Base-by-base conservation (phyloP, 805 yeast genomes). In the Zygotorulaspora sp. region DNA sequence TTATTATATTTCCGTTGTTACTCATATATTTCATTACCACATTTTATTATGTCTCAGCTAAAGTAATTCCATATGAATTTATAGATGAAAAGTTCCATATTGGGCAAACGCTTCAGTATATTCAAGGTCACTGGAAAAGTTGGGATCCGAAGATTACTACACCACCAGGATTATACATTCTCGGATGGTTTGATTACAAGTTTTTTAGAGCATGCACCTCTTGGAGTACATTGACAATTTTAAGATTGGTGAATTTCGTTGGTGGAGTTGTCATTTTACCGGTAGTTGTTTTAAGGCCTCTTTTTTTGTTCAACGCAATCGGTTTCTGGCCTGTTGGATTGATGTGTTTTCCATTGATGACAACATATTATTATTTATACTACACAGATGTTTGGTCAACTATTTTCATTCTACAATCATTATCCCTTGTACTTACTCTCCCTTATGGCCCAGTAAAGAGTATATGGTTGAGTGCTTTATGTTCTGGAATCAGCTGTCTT, bases 371-470 rank as follows among this genome's bases (percentile, higher is more conserved):
- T 49, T 78, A 78, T 22, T 64, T 92, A 23, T 92, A 79, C 63
- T 92, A 92, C 62, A 92, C 98, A 0, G 98, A 92, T 55, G 81
- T 88, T 1, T 89, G 97, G 97, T 76, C 96, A 0, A 75, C 92
- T 0, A 71, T 84, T 1, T 64, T 85, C 19, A 72, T 89, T 6
- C 43, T 85, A 9, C 67, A 70, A 2, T 70, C 83, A 2, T 66
- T 79, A 22, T 67, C 78, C 5, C 52, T 72, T 23, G 78, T 68
- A 3, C 52, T 74, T 12, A 65, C 65, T 0, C 37, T 61, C 13
- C 70, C 70, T 3, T 56, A 52, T 40, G 69, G 69, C 6, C 57
- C 57, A 14, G 53, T 29, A 7, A 44, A 31, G 7, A 66, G 71
- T 40, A 50, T 66, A 13, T 58, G 64, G 56, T 21, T 68, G 1